Percentiles rank a stretch among this genome's conserved stretches.
phyloP scores from a whole-genome alignment of 2,329 filamentous ascomycete genomes.

The Colletotrichum sp. region DNA sequence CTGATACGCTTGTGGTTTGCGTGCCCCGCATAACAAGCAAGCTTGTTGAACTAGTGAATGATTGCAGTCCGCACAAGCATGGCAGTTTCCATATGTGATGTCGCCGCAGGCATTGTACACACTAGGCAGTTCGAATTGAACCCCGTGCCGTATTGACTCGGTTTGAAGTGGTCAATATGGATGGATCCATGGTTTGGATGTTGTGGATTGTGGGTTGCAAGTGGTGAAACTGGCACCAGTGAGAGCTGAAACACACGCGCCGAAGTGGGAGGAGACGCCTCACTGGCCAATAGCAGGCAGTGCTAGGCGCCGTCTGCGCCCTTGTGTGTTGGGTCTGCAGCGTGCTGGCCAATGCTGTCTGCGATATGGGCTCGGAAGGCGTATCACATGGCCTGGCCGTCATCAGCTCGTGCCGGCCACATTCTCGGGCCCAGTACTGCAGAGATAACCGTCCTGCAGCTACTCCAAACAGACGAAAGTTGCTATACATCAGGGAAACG shows the following conservation, averaged over 20 bases:
- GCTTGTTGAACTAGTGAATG: not conserved
- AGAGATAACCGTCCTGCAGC: not conserved
- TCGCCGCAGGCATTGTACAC: not conserved
- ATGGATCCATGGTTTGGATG: not conserved
- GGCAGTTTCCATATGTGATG: not conserved
- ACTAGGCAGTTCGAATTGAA: not conserved
- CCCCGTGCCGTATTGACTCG: not conserved
- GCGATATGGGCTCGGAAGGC: not conserved
- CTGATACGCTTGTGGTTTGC: not conserved
- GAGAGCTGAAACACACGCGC: conserved; percentile 33
- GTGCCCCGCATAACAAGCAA: not conserved
- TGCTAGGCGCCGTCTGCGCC: conserved; percentile 30
- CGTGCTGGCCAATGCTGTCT: conserved; percentile 8
- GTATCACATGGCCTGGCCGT: not conserved
- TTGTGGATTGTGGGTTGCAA: not conserved
- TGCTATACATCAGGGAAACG: not conserved
- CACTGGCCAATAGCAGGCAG: conserved; percentile 29
- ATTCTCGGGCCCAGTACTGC: not conserved
- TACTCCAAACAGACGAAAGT: not conserved
- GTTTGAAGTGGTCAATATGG: not conserved
- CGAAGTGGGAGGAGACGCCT: conserved; percentile 10
- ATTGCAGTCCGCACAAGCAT: too few relatives aligned
- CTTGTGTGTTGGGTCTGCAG: not conserved
- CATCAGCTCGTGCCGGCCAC: not conserved
- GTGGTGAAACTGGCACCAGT: conserved; percentile 33